phyloP scores from a whole-genome alignment of 2,329 filamentous ascomycete genomes.

The Hymenoscyphus salicellus region DNA sequence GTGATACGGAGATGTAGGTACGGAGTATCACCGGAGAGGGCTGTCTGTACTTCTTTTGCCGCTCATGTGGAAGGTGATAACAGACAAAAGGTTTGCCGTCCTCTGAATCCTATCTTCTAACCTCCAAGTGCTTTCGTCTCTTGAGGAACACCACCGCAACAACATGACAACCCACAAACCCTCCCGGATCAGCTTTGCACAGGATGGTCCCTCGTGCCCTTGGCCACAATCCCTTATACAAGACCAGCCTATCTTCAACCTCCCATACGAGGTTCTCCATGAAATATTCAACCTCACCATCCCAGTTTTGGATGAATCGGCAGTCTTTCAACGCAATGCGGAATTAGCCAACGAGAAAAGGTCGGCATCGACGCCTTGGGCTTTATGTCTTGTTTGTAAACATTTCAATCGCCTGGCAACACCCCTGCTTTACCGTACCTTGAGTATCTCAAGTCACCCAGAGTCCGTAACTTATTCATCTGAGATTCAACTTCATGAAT shows the following conservation, averaged over 20 bases:
- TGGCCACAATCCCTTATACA: background rate
- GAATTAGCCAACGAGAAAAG: background rate
- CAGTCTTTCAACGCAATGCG: background rate
- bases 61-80: background rate
- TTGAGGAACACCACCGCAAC: background rate
- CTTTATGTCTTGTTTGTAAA: slow-evolving; percentile 4
- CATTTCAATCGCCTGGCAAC: background rate
- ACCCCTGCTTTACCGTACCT: background rate
- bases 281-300: slow-evolving; percentile 2
- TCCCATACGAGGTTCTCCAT: slow-evolving; percentile 1
- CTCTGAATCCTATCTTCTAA: background rate
- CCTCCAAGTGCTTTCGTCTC: background rate
- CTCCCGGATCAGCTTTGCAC: background rate
- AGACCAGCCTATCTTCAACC: background rate
- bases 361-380: background rate
- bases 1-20: background rate
- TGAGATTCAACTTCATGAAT: background rate
- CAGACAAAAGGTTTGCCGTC: background rate
- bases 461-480: background rate
- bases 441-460: slow-evolving; percentile 3
- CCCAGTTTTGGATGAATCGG: background rate
- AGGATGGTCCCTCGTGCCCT: background rate
- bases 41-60: no score
- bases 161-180: background rate
- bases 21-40: background rate